Percentiles rank a stretch among this genome's conserved stretches.
Conservation (phyloP, 2,329 filamentous ascomycete genomes). For the Diaporthe capsici region DNA sequence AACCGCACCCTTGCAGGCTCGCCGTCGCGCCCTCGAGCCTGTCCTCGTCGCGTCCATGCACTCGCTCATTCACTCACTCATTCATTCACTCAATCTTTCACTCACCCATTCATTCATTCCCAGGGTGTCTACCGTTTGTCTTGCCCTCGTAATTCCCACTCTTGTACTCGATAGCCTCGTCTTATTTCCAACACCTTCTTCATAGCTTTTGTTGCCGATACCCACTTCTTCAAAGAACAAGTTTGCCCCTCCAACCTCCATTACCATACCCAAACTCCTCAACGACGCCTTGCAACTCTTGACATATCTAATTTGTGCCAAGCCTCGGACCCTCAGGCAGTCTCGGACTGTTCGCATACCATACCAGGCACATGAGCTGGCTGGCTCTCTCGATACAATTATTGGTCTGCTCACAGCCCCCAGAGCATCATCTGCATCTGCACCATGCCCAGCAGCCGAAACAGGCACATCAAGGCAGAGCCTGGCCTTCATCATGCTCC, state of each 20-base stretch:
- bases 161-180: not conserved
- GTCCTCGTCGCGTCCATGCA: not conserved
- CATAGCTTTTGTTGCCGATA: not conserved
- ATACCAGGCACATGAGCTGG: not conserved
- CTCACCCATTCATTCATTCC: not conserved
- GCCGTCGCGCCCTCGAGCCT: slow-evolving; percentile 25
- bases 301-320: not conserved
- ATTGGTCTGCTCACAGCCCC: too few relatives aligned
- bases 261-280: not conserved
- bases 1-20: slow-evolving; percentile 3
- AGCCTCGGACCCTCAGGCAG: not conserved
- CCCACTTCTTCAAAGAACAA: not conserved
- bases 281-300: not conserved
- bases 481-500: slow-evolving; percentile 20
- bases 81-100: not conserved
- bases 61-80: not conserved
- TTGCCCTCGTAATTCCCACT: not conserved
- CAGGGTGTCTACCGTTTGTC: not conserved
- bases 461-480: slow-evolving; percentile 35
- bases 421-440: not conserved
- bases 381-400: not conserved
- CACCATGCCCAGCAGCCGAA: slow-evolving; percentile 28
- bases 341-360: not conserved
- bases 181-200: not conserved
- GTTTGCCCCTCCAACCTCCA: not conserved